Evolutionary conservation across 306 rosid species (phyloP), one percentile per base, ranked within the genome.

Genomic region (Cucurbita moschata): DNA sequence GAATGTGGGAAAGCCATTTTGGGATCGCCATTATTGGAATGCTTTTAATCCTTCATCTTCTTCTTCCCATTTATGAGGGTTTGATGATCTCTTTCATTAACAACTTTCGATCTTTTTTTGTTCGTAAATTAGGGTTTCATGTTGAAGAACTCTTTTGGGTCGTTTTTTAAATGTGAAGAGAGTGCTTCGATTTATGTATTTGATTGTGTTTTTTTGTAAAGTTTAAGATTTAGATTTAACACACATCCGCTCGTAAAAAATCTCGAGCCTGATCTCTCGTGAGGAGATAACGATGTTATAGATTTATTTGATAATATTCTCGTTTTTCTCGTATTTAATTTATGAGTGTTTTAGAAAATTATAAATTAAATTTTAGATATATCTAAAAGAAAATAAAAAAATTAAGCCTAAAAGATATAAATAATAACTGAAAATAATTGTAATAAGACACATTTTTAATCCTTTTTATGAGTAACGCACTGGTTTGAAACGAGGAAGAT

Each of bases 11-110:
- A 67, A 47, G 73, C 56, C 54, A 47, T 21, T 46, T 46, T 67
- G 39, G 73, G 56, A 67, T 67, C 73, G 56, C 42, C 73, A 67
- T 67, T 67, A 47, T 21, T 67, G 73, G 73, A 67, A 19, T 46
- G 56, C 40, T 46, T 67, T 67, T 12, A 65, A 65, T 42, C 56
- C 73, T 18, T 19, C 73, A 44, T 67, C 73, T 67, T 67, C 71
- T 40, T 64, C 54, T 67, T 67, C 73, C 11, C 56, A 67, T 67
- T 44, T 67, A 21, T 67, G 42, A 67, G 42, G 46, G 42, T 6
- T 13, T 44, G 9, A 62, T 62, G 21, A 38, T 62, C 43, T 26
- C 26, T 26, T 26, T 56, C 35, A 30, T 30, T 30, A 30, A 46
- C 4, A 46, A 46, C 5, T 13, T 46, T 46, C 3, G 47, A 30